A percentile compares a stretch with the other conserved stretches of the same genome.
Evolutionary conservation across 2,329 filamentous ascomycete genomes (phyloP).

Genomic region (Ophiostoma angusticollis): DNA sequence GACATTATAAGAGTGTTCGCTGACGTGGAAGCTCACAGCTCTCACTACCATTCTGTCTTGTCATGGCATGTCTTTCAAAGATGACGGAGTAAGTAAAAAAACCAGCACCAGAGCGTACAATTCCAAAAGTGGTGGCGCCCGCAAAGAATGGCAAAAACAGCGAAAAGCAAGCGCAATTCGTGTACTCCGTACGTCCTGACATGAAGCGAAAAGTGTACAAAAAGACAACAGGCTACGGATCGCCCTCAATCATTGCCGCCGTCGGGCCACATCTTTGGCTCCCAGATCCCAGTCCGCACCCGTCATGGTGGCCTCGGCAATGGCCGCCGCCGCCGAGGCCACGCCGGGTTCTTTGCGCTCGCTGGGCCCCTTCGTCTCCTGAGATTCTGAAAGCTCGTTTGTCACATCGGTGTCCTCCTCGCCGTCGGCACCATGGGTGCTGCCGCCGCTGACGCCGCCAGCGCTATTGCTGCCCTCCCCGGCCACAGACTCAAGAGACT

Average conservation of each 20-base stretch:
- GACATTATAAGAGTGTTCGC: too few relatives aligned
- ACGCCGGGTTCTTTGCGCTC: conserved; percentile 2
- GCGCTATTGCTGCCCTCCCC: conserved; percentile 7
- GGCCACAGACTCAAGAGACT: conserved; percentile 35
- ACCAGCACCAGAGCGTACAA: too few relatives aligned
- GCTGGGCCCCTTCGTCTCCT: conserved; percentile 1
- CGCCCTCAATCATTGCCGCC: conserved; percentile 20
- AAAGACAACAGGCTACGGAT: neutral
- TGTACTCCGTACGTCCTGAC: too few relatives aligned
- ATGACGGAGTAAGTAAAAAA: too few relatives aligned
- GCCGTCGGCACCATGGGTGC: conserved; percentile 5
- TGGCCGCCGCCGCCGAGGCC: conserved; percentile 5
- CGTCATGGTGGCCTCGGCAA: conserved; percentile 10
- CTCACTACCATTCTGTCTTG: too few relatives aligned
- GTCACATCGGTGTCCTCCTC: conserved; percentile 12
- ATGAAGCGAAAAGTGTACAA: neutral
- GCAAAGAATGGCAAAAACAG: neutral
- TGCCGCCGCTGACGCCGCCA: conserved; percentile 4
- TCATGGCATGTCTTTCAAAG: neutral
- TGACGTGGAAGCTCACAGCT: too few relatives aligned
- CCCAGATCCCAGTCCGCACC: conserved; percentile 23
- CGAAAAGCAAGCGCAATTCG: neutral
- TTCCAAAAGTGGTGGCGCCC: too few relatives aligned
- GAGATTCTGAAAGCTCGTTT: conserved; percentile 26
- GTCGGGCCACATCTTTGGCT: conserved; percentile 32